Base-by-base conservation (phyloP, 2,329 filamentous ascomycete species). In the Trichoderma harzianum region DNA sequence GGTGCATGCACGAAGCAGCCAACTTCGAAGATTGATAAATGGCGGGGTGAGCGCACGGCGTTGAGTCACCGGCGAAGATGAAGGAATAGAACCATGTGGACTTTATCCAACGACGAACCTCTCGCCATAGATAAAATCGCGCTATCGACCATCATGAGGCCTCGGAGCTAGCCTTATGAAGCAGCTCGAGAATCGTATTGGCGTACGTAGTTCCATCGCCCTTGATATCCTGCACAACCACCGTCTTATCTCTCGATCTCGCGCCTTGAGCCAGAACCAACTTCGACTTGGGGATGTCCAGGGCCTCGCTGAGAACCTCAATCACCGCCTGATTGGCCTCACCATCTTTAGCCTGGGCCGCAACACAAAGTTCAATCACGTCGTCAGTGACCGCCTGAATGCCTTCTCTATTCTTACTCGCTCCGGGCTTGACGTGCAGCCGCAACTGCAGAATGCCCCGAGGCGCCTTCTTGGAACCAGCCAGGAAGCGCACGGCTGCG, bases 301-400 rank as follows among this genome's bases (percentile, higher is more conserved):
- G 83, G 7, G 85, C 84, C 77, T 88, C 82, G 74, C 90, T 90
- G 70, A 94, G 81, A 5, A 93, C 80, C 47, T 86, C 83, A 63
- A 89, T 81, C 3, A 92, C 89, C 5, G 91, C 91, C 77, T 87
- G 87, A 77, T 93, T 93, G 6, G 91, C 88, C 77, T 92, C 89
- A 16, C 91, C 90, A 16, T 93, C 89, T 73, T 86, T 85, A 12
- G 91, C 85, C 74, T 87, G 89, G 0, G 90, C 91, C 0, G 90
- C 82, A 3, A 93, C 91, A 62, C 89, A 91, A 1, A 94, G 79
- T 72, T 92, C 87, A 61, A 93, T 85, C 2, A 82, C 82, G 7
- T 88, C 84, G 28, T 89, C 84, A 0, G 86, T 85, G 5, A 93
- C 80, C 0, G 84, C 83, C 3, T 82, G 77, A 58, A 93, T 84